phyloP scores from a whole-genome alignment of 2,329 filamentous ascomycete genomes.

The Drechslerella stenobrocha region DNA sequence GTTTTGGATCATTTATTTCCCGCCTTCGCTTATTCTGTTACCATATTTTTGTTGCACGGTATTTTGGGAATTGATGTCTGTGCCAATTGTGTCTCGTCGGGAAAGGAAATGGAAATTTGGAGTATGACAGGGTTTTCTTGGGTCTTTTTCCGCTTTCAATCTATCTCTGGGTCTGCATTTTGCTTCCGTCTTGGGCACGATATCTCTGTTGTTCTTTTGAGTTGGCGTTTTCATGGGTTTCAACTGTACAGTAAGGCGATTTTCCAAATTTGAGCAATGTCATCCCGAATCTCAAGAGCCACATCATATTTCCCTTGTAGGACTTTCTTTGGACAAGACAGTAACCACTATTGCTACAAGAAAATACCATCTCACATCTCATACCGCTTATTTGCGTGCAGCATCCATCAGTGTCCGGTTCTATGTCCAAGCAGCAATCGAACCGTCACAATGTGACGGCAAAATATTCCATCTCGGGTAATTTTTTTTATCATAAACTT shows the following conservation, averaged over 20 bases:
- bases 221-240: slow-evolving; percentile 11
- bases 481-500: too few species aligned
- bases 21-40: slow-evolving; percentile 34
- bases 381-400: too few species aligned
- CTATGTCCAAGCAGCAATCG: too few species aligned
- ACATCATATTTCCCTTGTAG: neutral
- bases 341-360: too few species aligned
- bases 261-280: slow-evolving; percentile 5
- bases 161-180: slow-evolving; percentile 3
- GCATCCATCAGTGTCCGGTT: too few species aligned
- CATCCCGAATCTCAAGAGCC: slow-evolving; percentile 10
- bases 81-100: slow-evolving; percentile 18
- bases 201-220: slow-evolving; percentile 5
- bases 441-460: too few species aligned
- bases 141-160: slow-evolving; percentile 3
- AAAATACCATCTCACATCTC: too few species aligned
- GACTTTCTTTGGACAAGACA: neutral
- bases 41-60: neutral
- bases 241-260: slow-evolving; percentile 38
- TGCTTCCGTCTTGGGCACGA: neutral
- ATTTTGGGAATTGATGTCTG: slow-evolving; percentile 5
- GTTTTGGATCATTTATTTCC: slow-evolving; percentile 43
- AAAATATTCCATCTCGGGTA: too few species aligned
- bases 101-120: slow-evolving; percentile 34
- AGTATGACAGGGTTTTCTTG: slow-evolving; percentile 33